Evolutionary conservation across 2,329 filamentous ascomycete genomes (phyloP).

Genomic region (Podosphaera aphanis): DNA sequence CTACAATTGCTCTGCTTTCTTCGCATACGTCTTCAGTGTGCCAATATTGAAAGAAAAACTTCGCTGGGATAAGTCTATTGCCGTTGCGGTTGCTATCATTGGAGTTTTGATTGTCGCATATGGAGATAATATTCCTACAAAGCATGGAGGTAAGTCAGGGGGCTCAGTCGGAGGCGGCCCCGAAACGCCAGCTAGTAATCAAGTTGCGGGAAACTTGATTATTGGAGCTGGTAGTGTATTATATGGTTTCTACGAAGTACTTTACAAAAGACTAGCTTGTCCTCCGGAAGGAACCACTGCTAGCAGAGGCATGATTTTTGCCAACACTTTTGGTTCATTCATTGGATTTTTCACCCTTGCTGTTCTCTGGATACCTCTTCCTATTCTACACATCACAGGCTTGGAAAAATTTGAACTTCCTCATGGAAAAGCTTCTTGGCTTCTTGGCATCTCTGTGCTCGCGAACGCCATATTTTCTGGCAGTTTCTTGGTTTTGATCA

Average conservation of each 20-base stretch:
- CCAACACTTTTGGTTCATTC: slow-evolving; percentile 71
- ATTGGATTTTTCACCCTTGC: slow-evolving; percentile 70
- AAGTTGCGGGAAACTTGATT: slow-evolving; percentile 67
- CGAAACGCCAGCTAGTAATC: slow-evolving; percentile 30
- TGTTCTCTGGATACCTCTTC: slow-evolving; percentile 81
- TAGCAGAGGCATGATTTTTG: slow-evolving; percentile 75
- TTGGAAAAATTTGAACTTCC: slow-evolving; percentile 70
- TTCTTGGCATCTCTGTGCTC: slow-evolving; percentile 58
- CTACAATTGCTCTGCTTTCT: slow-evolving; percentile 98
- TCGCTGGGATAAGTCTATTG: slow-evolving; percentile 61
- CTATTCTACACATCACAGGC: slow-evolving; percentile 55
- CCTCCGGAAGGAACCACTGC: slow-evolving; percentile 49
- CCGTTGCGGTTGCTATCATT: slow-evolving; percentile 65
- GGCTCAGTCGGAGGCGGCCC: slow-evolving; percentile 24
- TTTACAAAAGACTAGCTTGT: slow-evolving; percentile 86
- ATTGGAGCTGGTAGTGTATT: slow-evolving; percentile 79
- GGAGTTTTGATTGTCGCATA: slow-evolving; percentile 93
- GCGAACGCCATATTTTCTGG: slow-evolving; percentile 86
- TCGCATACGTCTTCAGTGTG: slow-evolving; percentile 91
- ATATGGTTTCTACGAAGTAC: slow-evolving; percentile 89
- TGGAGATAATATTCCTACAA: slow-evolving; percentile 39
- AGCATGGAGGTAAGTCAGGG: slow-evolving; percentile 30
- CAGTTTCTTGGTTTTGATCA: slow-evolving; percentile 79
- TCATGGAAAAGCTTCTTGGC: slow-evolving; percentile 49
- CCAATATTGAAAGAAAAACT: slow-evolving; percentile 70